Percentiles rank a stretch among this genome's conserved stretches.
Conservation (phyloP, 331 rosid genomes). For the Malus hybrid region DNA sequence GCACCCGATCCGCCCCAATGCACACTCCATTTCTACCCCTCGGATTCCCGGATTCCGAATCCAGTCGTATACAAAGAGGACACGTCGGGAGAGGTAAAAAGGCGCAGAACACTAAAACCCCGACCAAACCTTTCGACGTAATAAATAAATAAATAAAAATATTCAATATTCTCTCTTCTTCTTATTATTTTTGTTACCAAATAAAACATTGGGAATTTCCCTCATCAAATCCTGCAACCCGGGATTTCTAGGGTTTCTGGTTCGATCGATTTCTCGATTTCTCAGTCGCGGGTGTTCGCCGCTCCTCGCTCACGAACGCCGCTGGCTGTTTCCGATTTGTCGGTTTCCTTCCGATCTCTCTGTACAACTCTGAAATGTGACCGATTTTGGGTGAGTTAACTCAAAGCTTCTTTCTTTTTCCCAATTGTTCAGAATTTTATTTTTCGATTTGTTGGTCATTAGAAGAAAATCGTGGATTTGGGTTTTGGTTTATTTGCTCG, state of each 20-base stretch:
- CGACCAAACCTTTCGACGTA: background rate
- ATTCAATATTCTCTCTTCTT: background rate
- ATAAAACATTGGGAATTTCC: background rate
- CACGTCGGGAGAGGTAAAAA: conserved; percentile 8
- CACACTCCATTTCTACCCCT: background rate
- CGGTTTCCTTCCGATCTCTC: background rate
- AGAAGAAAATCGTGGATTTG: background rate
- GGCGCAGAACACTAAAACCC: conserved; percentile 18
- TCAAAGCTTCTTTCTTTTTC: conserved; percentile 20
- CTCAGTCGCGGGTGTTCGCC: background rate
- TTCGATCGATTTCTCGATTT: conserved; percentile 14
- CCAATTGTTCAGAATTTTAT: too few relatives aligned
- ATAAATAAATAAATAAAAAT: background rate
- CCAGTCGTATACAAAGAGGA: background rate
- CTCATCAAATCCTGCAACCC: conserved; percentile 1
- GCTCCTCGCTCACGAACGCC: background rate
- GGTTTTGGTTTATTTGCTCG: background rate
- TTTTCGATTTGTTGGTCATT: background rate
- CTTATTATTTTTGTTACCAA: background rate
- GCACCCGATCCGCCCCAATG: background rate
- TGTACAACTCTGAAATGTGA: conserved; percentile 11
- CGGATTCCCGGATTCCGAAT: background rate
- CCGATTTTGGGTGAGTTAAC: conserved; percentile 14
- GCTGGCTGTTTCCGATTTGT: background rate
- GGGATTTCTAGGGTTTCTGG: conserved; percentile 51